A percentile compares a stretch with the other conserved stretches of the same genome.
Conservation (phyloP, 2,329 filamentous ascomycete genomes). For the Venturia oleaginea region DNA sequence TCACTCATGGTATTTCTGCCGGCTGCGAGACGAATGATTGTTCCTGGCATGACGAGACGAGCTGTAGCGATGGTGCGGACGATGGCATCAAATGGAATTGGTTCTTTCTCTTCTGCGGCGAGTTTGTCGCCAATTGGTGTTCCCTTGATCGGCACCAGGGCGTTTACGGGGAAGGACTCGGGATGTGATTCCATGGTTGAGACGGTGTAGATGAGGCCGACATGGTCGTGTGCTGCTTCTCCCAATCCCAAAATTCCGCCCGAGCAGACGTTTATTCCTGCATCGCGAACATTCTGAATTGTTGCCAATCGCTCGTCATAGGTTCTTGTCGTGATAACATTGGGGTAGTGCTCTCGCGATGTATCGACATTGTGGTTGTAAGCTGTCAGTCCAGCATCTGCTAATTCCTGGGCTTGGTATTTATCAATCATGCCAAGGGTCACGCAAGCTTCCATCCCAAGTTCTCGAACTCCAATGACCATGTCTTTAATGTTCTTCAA, state of each 20-base stretch:
- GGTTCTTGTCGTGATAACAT: constrained; percentile 72
- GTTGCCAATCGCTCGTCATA: constrained; percentile 84
- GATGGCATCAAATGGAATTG: constrained; percentile 68
- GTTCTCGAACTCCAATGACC: constrained; percentile 67
- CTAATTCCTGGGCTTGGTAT: constrained; percentile 71
- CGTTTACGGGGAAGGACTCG: constrained; percentile 86
- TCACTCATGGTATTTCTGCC: constrained; percentile 77
- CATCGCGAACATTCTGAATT: constrained; percentile 69
- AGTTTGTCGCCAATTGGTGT: constrained; percentile 67
- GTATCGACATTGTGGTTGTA: constrained; percentile 96
- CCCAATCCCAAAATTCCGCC: constrained; percentile 82
- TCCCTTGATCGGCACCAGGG: constrained; percentile 81
- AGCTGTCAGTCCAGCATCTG: constrained; percentile 74
- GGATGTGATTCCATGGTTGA: constrained; percentile 73
- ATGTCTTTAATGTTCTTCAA: constrained; percentile 79
- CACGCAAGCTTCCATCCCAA: constrained; percentile 91
- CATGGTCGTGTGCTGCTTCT: constrained; percentile 67
- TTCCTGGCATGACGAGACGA: constrained; percentile 70
- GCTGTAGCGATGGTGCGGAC: constrained; percentile 78
- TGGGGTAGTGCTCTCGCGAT: constrained; percentile 78
- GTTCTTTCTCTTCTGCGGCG: constrained; percentile 33
- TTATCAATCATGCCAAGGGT: constrained; percentile 87
- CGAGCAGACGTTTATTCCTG: constrained; percentile 83
- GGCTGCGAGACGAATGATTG: constrained; percentile 79
- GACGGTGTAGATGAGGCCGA: constrained; percentile 76